Conservation (phyloP, 306 rosid genomes). For the Purshia tridentata region DNA sequence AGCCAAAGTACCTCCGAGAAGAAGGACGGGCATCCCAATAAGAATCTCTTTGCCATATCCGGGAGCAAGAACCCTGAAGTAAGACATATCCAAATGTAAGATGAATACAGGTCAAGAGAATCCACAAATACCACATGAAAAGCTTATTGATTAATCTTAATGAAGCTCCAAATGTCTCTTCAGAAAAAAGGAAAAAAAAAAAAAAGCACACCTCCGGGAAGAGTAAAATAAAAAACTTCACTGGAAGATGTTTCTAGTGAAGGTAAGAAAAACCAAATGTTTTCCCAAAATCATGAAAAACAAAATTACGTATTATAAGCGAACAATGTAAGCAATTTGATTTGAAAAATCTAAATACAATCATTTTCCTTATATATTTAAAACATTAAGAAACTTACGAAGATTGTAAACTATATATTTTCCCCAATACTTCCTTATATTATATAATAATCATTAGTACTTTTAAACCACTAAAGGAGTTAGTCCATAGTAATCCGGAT, state of each 20-base stretch:
- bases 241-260: background rate
- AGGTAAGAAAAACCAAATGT: background rate
- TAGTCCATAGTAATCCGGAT: background rate
- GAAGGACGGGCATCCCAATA: slow-evolving; percentile 89
- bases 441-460: background rate
- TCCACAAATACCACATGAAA: background rate
- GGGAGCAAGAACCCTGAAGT: slow-evolving; percentile 89
- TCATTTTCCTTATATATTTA: background rate
- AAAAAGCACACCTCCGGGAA: background rate
- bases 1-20: slow-evolving; percentile 63
- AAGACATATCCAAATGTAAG: slow-evolving; percentile 10
- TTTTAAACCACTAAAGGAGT: background rate
- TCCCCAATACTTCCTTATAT: background rate
- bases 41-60: slow-evolving; percentile 97
- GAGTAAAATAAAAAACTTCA: background rate
- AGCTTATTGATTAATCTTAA: background rate
- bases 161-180: slow-evolving; percentile 11
- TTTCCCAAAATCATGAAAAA: background rate
- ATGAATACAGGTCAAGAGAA: slow-evolving; percentile 5
- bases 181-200: too few relatives aligned
- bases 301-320: background rate
- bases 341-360: background rate
- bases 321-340: slow-evolving; percentile 2
- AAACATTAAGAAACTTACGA: background rate
- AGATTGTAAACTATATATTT: background rate